phyloP scores from a whole-genome alignment of 805 yeast genomes.

The Ogataea pini region DNA sequence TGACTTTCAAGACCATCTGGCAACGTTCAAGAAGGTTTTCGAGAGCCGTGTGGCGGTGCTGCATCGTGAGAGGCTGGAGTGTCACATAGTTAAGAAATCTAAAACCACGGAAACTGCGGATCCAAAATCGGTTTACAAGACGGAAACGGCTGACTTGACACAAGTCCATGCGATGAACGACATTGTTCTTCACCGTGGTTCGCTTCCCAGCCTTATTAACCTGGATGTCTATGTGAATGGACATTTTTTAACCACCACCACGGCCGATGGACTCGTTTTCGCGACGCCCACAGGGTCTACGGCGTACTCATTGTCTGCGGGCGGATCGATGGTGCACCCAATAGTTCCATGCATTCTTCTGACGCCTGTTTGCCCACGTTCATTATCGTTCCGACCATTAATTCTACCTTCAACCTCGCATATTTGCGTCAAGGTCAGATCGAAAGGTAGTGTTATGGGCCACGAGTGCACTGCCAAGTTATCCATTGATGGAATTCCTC shows the following conservation, averaged over 20 bases:
- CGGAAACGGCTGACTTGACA: conserved; percentile 17
- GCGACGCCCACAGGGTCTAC: conserved; percentile 96
- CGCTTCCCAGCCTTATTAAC: conserved; percentile 79
- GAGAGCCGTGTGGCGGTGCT: conserved; percentile 69
- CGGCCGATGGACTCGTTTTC: conserved; percentile 86
- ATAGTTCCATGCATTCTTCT: conserved; percentile 76
- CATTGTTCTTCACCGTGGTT: conserved; percentile 83
- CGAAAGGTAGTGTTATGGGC: conserved; percentile 37
- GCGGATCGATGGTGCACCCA: conserved; percentile 93
- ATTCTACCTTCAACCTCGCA: conserved; percentile 78
- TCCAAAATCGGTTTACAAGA: conserved; percentile 21
- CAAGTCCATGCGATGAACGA: conserved; percentile 89
- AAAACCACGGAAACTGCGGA: conserved; percentile 6
- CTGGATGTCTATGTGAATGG: conserved; percentile 86
- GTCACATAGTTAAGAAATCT: conserved; percentile 55
- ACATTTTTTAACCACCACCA: conserved; percentile 81
- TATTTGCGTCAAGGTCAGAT: conserved; percentile 60
- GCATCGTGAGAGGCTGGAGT: conserved; percentile 76
- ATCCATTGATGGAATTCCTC: conserved; percentile 83
- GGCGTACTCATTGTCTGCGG: conserved; percentile 85
- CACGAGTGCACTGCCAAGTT: conserved; percentile 49
- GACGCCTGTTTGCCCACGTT: conserved; percentile 91
- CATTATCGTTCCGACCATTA: conserved; percentile 86
- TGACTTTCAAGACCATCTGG: conserved; percentile 61
- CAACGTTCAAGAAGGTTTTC: conserved; percentile 66